Percentiles rank a stretch among this genome's conserved stretches.
Conservation (phyloP, 2,329 filamentous ascomycete species). For the Penicillium paneum region DNA sequence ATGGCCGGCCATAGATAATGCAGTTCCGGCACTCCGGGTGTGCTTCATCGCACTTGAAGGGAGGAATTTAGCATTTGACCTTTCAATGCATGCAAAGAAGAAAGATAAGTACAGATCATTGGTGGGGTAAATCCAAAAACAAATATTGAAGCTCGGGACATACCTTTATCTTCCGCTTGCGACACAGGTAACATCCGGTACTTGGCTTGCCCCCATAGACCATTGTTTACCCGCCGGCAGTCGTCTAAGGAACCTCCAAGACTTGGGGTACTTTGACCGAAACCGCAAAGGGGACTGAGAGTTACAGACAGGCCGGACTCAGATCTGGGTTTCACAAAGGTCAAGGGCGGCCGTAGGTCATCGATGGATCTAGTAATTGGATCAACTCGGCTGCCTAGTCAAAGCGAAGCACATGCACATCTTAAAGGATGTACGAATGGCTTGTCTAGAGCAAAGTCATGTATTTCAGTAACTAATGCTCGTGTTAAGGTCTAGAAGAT, state of each 20-base stretch:
- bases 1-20: constrained; percentile 34
- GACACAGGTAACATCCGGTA: constrained; percentile 41
- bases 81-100: background rate
- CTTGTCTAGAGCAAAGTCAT: background rate
- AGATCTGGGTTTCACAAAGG: constrained; percentile 12
- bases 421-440: constrained; percentile 1
- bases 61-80: background rate
- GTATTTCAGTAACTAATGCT: background rate
- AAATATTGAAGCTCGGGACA: constrained; percentile 14
- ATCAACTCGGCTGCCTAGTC: constrained; percentile 20
- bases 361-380: background rate
- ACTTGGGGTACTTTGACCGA: background rate
- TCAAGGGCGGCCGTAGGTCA: constrained; percentile 6
- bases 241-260: background rate
- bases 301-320: constrained; percentile 1
- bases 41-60: constrained; percentile 36
- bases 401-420: constrained; percentile 13
- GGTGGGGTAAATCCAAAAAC: background rate
- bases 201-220: constrained; percentile 43
- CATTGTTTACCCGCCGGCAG: constrained; percentile 27
- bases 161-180: constrained; percentile 42
- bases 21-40: constrained; percentile 38
- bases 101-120: background rate
- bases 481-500: background rate
- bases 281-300: background rate